phyloP scores from a whole-genome alignment of 768 basidiomycete genomes.

The Chalciporus chontae region DNA sequence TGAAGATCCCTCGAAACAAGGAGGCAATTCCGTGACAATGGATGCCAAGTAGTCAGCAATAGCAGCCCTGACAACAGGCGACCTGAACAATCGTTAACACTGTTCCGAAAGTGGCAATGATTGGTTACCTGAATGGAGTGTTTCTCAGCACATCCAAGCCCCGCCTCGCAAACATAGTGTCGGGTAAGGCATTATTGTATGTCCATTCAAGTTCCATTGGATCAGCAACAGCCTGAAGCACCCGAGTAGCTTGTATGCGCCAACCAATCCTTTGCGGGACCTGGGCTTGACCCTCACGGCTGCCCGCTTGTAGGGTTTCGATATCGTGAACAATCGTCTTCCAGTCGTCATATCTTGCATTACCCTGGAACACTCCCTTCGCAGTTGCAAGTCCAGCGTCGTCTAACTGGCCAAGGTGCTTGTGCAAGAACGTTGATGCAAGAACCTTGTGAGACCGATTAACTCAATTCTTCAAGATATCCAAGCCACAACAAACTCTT shows the following conservation, averaged over 20 bases:
- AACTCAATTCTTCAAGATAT: background rate
- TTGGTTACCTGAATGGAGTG: constrained; percentile 39
- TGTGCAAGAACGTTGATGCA: constrained; percentile 29
- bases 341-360: constrained; percentile 14
- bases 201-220: constrained; percentile 52
- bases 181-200: constrained; percentile 43
- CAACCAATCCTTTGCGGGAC: constrained; percentile 8
- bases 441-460: constrained; percentile 19
- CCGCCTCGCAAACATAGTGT: constrained; percentile 39
- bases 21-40: constrained; percentile 10
- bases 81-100: constrained; percentile 14
- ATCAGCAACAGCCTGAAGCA: constrained; percentile 38
- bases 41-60: constrained; percentile 23
- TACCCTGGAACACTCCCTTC: constrained; percentile 18
- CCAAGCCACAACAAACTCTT: constrained; percentile 27
- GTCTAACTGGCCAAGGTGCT: constrained; percentile 29
- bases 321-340: constrained; percentile 10
- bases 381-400: constrained; percentile 19
- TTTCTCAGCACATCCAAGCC: constrained; percentile 45
- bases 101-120: background rate
- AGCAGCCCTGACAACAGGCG: constrained; percentile 15
- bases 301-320: constrained; percentile 7
- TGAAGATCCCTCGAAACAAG: background rate
- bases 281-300: background rate
- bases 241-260: constrained; percentile 27